These are phyloP conservation scores for Pyrus betulifolia DNA, from an alignment of 306 rosid genomes.

Conservation along the genomic window DNA sequence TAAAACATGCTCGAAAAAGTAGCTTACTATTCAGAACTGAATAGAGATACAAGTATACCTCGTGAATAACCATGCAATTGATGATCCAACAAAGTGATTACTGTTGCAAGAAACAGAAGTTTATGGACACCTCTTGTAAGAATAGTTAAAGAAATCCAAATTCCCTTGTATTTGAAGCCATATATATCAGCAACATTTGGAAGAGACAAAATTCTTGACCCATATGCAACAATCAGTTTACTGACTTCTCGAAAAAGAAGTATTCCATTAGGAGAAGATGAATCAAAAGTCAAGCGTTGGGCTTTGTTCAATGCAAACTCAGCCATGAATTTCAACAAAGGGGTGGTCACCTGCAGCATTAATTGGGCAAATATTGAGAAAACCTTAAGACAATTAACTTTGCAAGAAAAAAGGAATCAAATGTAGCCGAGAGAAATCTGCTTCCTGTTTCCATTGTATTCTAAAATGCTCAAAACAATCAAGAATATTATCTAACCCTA, in stretches of 20 bases:
- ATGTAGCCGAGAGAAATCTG: neutral
- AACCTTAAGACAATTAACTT: neutral
- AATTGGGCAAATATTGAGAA: neutral
- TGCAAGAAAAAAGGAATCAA: neutral
- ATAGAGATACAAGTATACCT: neutral
- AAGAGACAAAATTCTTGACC: conserved; percentile 85
- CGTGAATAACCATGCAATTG: neutral
- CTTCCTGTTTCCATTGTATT: neutral
- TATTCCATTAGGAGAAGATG: conserved; percentile 99
- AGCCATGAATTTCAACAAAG: conserved; percentile 89
- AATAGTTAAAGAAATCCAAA: conserved; percentile 84
- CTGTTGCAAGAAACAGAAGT: conserved; percentile 1
- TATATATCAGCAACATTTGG: conserved; percentile 85
- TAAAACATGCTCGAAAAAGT: neutral
- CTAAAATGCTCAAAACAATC: neutral
- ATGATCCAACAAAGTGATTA: neutral
- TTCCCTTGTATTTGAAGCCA: conserved; percentile 90
- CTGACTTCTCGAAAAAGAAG: conserved; percentile 99
- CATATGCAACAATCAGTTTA: conserved; percentile 88
- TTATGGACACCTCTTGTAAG: conserved; percentile 62
- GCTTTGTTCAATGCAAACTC: conserved; percentile 97
- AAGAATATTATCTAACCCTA: neutral
- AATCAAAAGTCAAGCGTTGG: conserved; percentile 94
- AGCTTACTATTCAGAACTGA: neutral
- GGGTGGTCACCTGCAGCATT: conserved; percentile 81